Evolutionary conservation across 345 rosid genomes (phyloP).

Genomic region (Luvunga scandens): DNA sequence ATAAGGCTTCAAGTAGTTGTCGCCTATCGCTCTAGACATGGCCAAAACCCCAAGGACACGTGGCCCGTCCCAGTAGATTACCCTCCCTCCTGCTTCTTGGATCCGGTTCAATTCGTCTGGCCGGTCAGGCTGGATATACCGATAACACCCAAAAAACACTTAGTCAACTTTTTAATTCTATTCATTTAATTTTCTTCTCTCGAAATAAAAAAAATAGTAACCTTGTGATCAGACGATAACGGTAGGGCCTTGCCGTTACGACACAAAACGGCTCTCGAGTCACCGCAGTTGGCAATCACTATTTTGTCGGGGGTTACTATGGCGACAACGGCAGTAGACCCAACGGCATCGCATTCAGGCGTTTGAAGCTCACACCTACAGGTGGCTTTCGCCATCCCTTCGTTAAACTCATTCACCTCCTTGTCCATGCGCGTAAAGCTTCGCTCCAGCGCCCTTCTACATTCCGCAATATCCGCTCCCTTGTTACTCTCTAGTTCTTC

Average conservation of each 20-base stretch:
- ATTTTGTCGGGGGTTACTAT: slow-evolving; percentile 66
- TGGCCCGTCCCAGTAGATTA: slow-evolving; percentile 84
- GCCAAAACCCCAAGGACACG: slow-evolving; percentile 85
- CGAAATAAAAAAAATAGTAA: too few relatives aligned
- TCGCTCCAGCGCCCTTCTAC: slow-evolving; percentile 54
- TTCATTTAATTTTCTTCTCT: background rate
- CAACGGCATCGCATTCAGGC: slow-evolving; percentile 76
- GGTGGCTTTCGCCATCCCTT: slow-evolving; percentile 17
- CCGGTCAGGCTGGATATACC: slow-evolving; percentile 69
- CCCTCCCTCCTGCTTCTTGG: slow-evolving; percentile 80
- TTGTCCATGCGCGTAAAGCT: slow-evolving; percentile 68
- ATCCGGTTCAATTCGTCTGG: slow-evolving; percentile 82
- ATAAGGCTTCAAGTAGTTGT: slow-evolving; percentile 82
- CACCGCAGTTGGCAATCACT: slow-evolving; percentile 85
- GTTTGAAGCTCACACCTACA: slow-evolving; percentile 72
- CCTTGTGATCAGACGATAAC: slow-evolving; percentile 88
- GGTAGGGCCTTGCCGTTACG: slow-evolving; percentile 72
- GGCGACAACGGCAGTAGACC: slow-evolving; percentile 85
- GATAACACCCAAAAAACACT: background rate
- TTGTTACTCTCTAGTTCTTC: slow-evolving; percentile 33
- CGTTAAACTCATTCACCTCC: slow-evolving; percentile 37
- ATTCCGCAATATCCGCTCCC: slow-evolving; percentile 29
- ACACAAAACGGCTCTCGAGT: slow-evolving; percentile 86
- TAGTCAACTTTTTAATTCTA: background rate
- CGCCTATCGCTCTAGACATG: slow-evolving; percentile 94